Conservation (phyloP, 2,329 filamentous ascomycete species). For the Stylonectria norvegica region DNA sequence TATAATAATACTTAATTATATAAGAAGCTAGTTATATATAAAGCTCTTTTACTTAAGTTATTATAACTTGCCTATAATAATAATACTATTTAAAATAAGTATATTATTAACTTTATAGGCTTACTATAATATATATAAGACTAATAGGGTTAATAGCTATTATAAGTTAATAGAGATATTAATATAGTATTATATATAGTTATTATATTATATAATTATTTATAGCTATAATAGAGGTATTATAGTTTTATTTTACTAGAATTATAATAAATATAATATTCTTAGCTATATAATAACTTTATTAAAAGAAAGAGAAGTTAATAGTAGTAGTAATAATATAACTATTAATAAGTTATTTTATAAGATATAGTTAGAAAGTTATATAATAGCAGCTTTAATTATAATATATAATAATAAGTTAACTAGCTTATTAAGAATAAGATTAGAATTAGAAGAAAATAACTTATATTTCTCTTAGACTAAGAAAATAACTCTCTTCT, state of each 20-base stretch:
- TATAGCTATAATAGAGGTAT: conserved; percentile 1
- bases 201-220: not conserved
- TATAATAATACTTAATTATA: not conserved
- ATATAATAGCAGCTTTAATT: not conserved
- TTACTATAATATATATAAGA: not conserved
- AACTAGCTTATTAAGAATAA: not conserved
- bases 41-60: not conserved
- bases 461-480: not conserved
- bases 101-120: not conserved
- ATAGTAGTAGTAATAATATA: not conserved
- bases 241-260: not conserved
- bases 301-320: too few relatives aligned
- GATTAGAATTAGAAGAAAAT: not conserved
- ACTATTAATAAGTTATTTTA: not conserved
- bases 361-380: not conserved
- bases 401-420: not conserved
- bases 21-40: not conserved
- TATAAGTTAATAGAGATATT: not conserved
- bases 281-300: too few relatives aligned
- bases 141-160: not conserved
- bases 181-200: not conserved
- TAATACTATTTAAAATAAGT: conserved; percentile 1
- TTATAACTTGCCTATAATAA: not conserved
- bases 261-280: not conserved
- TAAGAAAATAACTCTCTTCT: not conserved